Conservation (phyloP, 192 early-diverging fungal genomes). For the Spizellomyces punctatus region DNA sequence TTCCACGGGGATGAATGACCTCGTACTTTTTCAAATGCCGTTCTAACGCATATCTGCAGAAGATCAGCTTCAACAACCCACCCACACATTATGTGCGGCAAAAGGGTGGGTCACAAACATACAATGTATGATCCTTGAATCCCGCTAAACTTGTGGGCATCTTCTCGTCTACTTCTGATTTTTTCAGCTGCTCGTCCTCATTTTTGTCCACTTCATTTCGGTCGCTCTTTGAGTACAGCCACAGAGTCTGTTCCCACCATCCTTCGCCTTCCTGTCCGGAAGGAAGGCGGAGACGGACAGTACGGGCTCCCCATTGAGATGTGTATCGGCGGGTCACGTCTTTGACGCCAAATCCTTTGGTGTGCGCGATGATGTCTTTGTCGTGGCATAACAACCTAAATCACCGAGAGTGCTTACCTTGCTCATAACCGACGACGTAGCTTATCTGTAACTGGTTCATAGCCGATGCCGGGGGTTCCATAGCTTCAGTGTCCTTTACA, state of each 20-base stretch:
- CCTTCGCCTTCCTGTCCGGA: slow-evolving; percentile 24
- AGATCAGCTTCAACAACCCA: background rate
- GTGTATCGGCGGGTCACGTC: slow-evolving; percentile 76
- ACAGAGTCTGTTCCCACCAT: slow-evolving; percentile 44
- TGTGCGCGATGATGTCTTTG: slow-evolving; percentile 2
- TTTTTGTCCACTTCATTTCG: slow-evolving; percentile 28
- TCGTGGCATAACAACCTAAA: background rate
- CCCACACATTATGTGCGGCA: background rate
- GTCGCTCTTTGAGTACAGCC: slow-evolving; percentile 43
- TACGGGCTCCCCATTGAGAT: slow-evolving; percentile 50
- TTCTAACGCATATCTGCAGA: slow-evolving; percentile 73
- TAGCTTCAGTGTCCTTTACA: slow-evolving; percentile 51
- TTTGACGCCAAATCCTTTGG: slow-evolving; percentile 43
- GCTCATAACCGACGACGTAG: slow-evolving; percentile 69
- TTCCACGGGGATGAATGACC: slow-evolving; percentile 65
- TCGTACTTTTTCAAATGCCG: slow-evolving; percentile 82
- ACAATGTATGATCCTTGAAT: slow-evolving; percentile 84
- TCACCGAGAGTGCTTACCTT: slow-evolving; percentile 23
- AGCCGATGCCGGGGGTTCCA: slow-evolving; percentile 56
- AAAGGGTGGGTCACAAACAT: slow-evolving; percentile 1
- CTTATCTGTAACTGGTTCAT: slow-evolving; percentile 49
- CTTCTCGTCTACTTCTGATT: slow-evolving; percentile 47
- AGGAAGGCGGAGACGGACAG: slow-evolving; percentile 28
- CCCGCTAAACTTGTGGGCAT: slow-evolving; percentile 80
- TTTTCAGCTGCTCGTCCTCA: slow-evolving; percentile 58